phyloP scores from a whole-genome alignment of 2,329 filamentous ascomycete species.

The Aureobasidium sp. region DNA sequence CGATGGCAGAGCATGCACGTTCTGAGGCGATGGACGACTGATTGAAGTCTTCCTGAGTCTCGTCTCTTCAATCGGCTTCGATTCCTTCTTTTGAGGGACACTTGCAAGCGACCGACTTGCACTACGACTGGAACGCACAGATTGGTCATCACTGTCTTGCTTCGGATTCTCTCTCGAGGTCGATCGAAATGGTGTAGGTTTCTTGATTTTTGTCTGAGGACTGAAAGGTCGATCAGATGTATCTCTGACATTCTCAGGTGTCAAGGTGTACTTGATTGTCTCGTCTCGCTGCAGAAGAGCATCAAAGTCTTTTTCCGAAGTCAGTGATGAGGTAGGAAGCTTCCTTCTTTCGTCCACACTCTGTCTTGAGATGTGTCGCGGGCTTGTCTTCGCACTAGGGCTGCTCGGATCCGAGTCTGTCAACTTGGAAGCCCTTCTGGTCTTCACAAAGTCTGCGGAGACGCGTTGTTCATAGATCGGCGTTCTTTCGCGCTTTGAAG shows the following conservation, averaged over 20 bases:
- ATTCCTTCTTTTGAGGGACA: background rate
- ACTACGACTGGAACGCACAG: background rate
- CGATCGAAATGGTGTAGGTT: constrained; percentile 1
- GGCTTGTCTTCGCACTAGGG: background rate
- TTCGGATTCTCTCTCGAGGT: background rate
- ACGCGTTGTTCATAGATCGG: constrained; percentile 3
- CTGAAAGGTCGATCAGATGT: constrained; percentile 28
- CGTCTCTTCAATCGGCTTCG: constrained; percentile 9
- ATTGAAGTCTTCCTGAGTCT: constrained; percentile 26
- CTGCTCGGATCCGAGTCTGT: background rate
- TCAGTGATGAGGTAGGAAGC: constrained; percentile 15
- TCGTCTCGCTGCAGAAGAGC: constrained; percentile 51
- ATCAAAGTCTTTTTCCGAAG: constrained; percentile 47
- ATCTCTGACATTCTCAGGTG: constrained; percentile 52
- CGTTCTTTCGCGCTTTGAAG: constrained; percentile 4
- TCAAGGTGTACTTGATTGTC: constrained; percentile 57
- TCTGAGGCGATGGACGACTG: constrained; percentile 34
- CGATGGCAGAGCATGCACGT: constrained; percentile 34
- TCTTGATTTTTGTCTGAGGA: background rate
- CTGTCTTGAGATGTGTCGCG: constrained; percentile 12
- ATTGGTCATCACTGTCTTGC: constrained; percentile 8
- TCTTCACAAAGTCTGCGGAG: constrained; percentile 11
- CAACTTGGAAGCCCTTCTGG: background rate
- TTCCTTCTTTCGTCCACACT: constrained; percentile 15
- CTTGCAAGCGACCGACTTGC: background rate